These are phyloP conservation scores for Amauroascus niger DNA, from an alignment of 2,329 filamentous ascomycete species.

Conservation along the genomic window DNA sequence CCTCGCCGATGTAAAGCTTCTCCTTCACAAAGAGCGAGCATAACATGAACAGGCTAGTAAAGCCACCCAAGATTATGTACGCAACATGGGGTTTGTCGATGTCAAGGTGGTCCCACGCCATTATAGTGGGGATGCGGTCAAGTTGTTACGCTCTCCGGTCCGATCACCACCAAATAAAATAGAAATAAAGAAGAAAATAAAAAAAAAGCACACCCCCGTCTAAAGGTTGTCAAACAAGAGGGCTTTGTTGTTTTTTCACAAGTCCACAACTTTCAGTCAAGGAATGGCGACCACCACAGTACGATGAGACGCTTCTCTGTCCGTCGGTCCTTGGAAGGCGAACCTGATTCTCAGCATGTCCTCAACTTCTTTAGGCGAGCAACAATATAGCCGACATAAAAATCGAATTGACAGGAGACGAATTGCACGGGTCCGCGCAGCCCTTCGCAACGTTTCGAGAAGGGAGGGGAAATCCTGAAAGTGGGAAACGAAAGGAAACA, in stretches of 20 bases:
- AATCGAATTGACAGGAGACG: background rate
- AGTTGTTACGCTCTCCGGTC: background rate
- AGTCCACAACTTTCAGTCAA: background rate
- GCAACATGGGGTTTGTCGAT: slow-evolving; percentile 95
- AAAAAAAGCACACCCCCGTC: too few species aligned
- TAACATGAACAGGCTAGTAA: slow-evolving; percentile 96
- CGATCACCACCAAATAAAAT: too few species aligned
- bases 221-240: background rate
- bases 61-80: slow-evolving; percentile 95
- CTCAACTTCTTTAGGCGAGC: background rate
- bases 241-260: background rate
- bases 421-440: background rate
- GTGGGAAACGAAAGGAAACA: too few species aligned
- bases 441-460: background rate
- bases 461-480: background rate
- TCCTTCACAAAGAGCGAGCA: slow-evolving; percentile 98
- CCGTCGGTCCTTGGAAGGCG: slow-evolving; percentile 9
- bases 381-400: background rate
- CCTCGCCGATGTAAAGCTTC: slow-evolving; percentile 95
- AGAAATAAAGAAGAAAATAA: too few species aligned
- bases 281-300: slow-evolving; percentile 9
- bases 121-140: slow-evolving; percentile 22
- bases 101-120: slow-evolving; percentile 45
- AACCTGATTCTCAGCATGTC: slow-evolving; percentile 11
- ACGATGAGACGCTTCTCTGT: slow-evolving; percentile 12